Base-by-base conservation (phyloP, 768 basidiomycete species). In the Mycena capillaripes region DNA sequence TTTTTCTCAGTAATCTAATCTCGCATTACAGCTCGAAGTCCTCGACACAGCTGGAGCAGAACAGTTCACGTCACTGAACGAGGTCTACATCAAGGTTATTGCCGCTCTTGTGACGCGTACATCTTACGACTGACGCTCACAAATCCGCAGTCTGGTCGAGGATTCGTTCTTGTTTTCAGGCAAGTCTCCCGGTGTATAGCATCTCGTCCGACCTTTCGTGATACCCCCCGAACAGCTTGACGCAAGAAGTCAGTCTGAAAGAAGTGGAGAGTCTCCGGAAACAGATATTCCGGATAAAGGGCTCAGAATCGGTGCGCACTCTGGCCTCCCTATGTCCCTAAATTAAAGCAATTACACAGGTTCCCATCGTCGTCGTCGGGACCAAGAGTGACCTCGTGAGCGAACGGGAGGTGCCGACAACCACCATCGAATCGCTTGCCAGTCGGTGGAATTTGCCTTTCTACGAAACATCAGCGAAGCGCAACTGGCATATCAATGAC, bases 391-490 rank as follows among this genome's bases (percentile, higher is more conserved):
- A 97, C 79, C 88, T 97, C 44, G 88, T 88, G 30, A 90, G 88
- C 69, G 95, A 97, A 80, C 89, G 96, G 36, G 94, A 96, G 78
- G 93, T 97, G 8, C 89, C 90, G 21, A 85, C 87, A 55, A 84
- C 79, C 48, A 89, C 89, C 0, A 92, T 95, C 38, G 89, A 92
- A 77, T 82, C 88, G 12, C 87, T 94, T 14, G 89, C 92, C 23
- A 84, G 81, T 36, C 86, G 86, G 3, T 95, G 94, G 94, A 84
- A 85, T 17, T 82, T 94, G n/a, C 93, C 87, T 12, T 93, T 94
- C 77, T 95, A 93, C 78, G 95, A 96, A 82, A 96, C 95, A 3
- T 95, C 94, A n/a, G 93, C 95, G 12, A 96, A 95, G 80, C 86
- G 89, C 56, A 91, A 95, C 77, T 94, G 93, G 94, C 90, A 95